Conservation (phyloP, 164 flowering plant genomes). For the Piper longum region DNA sequence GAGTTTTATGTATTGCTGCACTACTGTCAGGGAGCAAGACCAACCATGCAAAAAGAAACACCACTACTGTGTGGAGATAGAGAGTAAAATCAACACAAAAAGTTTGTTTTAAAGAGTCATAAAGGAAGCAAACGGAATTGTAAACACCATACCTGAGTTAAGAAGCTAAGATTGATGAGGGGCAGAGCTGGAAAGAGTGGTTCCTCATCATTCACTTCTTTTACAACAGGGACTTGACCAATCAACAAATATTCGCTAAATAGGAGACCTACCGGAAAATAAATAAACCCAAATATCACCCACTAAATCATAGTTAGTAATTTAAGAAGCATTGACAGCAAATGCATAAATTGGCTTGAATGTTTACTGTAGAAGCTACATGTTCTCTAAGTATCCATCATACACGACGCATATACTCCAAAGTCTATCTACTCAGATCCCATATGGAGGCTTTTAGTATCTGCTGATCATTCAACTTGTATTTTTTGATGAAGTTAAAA, state of each 20-base stretch:
- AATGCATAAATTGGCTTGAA: too few relatives aligned
- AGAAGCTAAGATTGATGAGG: slow-evolving; percentile 18
- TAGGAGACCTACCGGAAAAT: slow-evolving; percentile 50
- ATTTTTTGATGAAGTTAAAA: too few relatives aligned
- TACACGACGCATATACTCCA: too few relatives aligned
- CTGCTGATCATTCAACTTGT: too few relatives aligned
- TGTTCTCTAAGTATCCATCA: too few relatives aligned
- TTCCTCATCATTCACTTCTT: slow-evolving; percentile 87
- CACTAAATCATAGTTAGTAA: background rate
- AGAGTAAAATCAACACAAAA: too few relatives aligned
- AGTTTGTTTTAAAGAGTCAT: background rate
- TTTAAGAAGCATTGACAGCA: background rate
- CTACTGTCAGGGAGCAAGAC: background rate
- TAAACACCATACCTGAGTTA: slow-evolving; percentile 22
- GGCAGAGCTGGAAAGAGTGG: slow-evolving; percentile 74
- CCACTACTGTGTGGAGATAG: background rate
- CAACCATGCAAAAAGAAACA: too few relatives aligned
- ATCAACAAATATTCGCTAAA: slow-evolving; percentile 90
- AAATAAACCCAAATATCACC: background rate
- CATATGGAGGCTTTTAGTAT: too few relatives aligned
- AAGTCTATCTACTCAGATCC: too few relatives aligned
- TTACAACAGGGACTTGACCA: slow-evolving; percentile 79
- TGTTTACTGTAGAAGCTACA: too few relatives aligned
- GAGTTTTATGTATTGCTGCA: background rate
- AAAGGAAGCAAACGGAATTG: background rate